Evolutionary conservation across 1,139 yeast genomes (phyloP), one percentile per base, ranked within the genome.

Genomic region (Pichia sp.): DNA sequence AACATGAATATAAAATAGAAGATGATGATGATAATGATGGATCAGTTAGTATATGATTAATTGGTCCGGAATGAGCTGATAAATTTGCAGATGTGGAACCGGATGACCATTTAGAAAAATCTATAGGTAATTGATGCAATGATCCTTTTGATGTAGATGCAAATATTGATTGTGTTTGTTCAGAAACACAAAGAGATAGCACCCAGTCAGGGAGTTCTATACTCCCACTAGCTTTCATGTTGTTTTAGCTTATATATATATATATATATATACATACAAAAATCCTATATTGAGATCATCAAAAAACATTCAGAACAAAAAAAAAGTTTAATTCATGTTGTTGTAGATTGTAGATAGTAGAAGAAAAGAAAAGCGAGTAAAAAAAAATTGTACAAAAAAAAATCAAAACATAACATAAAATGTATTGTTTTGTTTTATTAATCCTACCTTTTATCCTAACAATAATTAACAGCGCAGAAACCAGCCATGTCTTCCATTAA

Each of bases 61-160:
- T 55, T n/a, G 62, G 54, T 7, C 52, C 53, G 2, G 45, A 39
- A 45, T 64, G 68, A n/a, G 50, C 40, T 3, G 42, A 28, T 10
- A 35, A 7, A 26, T 38, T 45, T 10, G 43, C 9, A 8, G 32
- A 10, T 5, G 9, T 18, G 6, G 42, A 5, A 7, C 2, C 5
- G 4, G 41, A n/a, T 8, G 40, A 10, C 35, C 53, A 49, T 30
- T 50, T 46, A 3, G 56, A 30, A 6, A 54, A 42, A 35, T 61
- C 63, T 36, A 69, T 47, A 49, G 74, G 67, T 53, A 69, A 68
- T 7, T 71, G 55, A 40, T 67, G 65, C n/a, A 81, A 49, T 2
- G 67, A 57, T 3, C 84, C 83, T 51, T 72, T 70, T 40, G 81
- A 72, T 26, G 75, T 65, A 0, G 81, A 68, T 0, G 75, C 70